Percentiles rank a stretch among this genome's conserved stretches.
phyloP scores from a whole-genome alignment of 148 eudicot genomes.

The Heliosperma pusillum region DNA sequence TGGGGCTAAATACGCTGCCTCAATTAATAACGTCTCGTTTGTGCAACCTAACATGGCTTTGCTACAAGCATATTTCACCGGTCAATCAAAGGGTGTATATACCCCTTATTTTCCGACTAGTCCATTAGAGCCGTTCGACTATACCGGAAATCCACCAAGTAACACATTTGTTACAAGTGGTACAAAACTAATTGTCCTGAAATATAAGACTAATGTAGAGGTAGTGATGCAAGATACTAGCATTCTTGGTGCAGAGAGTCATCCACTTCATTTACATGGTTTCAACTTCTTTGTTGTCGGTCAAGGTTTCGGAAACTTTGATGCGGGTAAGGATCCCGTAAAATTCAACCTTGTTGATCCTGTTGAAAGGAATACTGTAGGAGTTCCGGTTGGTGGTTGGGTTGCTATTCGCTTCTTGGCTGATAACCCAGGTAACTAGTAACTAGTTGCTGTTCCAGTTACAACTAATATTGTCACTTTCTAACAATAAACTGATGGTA shows the following conservation, averaged over 20 bases:
- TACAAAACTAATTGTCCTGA: neutral
- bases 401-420: constrained; percentile 19
- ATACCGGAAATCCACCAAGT: constrained; percentile 15
- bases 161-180: constrained; percentile 8
- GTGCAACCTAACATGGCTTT: neutral
- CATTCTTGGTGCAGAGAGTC: constrained; percentile 16
- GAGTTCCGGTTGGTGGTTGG: constrained; percentile 19
- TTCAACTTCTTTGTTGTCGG: constrained; percentile 20
- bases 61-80: constrained; percentile 7
- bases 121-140: constrained; percentile 1
- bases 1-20: neutral
- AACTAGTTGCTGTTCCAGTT: too few species aligned
- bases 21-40: constrained; percentile 16
- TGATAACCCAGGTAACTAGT: constrained; percentile 20
- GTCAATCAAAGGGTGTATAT: neutral
- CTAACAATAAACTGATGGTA: too few species aligned
- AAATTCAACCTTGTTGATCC: constrained; percentile 15
- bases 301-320: constrained; percentile 14
- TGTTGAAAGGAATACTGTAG: constrained; percentile 19
- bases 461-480: too few species aligned
- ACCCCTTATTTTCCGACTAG: neutral
- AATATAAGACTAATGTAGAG: constrained; percentile 7
- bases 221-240: constrained; percentile 19
- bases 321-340: neutral
- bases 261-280: constrained; percentile 15